Base-by-base conservation (phyloP, 768 basidiomycete genomes). In the Boletus fagicola region DNA sequence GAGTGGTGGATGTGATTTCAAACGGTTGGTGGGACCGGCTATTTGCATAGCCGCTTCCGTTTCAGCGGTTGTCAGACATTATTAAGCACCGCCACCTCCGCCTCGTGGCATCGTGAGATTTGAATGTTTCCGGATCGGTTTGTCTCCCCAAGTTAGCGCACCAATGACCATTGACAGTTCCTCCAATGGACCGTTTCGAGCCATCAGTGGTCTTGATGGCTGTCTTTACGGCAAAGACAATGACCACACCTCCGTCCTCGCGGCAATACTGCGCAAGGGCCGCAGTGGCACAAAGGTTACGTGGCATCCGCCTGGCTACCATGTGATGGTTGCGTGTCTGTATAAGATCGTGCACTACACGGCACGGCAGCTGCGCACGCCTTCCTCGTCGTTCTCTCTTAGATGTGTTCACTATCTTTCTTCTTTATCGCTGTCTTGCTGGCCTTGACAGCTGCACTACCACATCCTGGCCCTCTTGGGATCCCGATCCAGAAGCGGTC, bases 401-500 rank as follows among this genome's bases (percentile, higher is more conserved):
- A 31, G 35, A 67, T 68, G 65, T 50, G 42, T 40, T 33, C 48
- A 3, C 46, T 57, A 49, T 60, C 49, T 49, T 7, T 59, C 43
- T 1, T 59, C 11, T 39, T 52, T 7, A 24, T 53, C 20, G 30
- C 63, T 55, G 50, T 58, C 53, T 51, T 57, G 45, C 55, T 59
- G 58, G 59, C 31, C 42, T 57, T 57, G 60, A 60, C 62, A 35
- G 26, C 50, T 43, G 70, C 62, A 4, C 28, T 63, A 2, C 66
- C 62, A 3, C 54, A 56, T 48, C 53, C 15, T 57, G 22, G 49
- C 5, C 49, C 54, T 12, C 22, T 71, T 3, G 50, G 38, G 16
- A 68, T 71, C 22, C 48, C 66, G 0, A 56, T 72, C 6, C 51
- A 52, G 4, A 70, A 64, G 42, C 51, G 50, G 42, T 61, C 46